These are phyloP conservation scores for Juncus effusus DNA, from an alignment of 176 grass and related monocot species.

Conservation along the genomic window DNA sequence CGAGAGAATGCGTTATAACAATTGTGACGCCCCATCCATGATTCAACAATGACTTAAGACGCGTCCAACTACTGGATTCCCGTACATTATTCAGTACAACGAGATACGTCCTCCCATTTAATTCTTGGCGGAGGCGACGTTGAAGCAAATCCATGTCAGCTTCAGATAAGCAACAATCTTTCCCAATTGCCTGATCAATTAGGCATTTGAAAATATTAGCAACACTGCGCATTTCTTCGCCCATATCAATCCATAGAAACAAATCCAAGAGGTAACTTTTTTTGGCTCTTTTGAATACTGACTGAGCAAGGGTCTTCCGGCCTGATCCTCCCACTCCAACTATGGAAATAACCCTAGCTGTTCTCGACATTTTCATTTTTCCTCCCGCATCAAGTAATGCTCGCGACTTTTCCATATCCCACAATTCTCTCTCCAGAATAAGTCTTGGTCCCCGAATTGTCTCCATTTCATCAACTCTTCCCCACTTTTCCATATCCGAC, in stretches of 20 bases:
- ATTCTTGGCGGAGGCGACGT: neutral
- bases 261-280: neutral
- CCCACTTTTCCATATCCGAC: no score
- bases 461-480: no score
- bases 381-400: no score
- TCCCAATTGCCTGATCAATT: constrained; percentile 14
- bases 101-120: neutral
- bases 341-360: neutral
- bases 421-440: no score
- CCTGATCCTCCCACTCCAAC: neutral
- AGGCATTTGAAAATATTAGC: neutral
- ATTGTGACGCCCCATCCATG: neutral
- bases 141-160: constrained; percentile 1
- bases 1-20: neutral
- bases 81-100: neutral
- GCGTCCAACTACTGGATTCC: no score
- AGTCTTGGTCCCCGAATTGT: no score
- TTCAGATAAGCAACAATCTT: constrained; percentile 6
- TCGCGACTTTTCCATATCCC: no score
- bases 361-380: no score
- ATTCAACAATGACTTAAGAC: neutral
- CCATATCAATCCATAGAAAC: neutral
- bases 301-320: neutral
- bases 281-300: neutral
- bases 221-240: neutral